phyloP scores from a whole-genome alignment of 83 land plant species.

The Picea engelmannii region DNA sequence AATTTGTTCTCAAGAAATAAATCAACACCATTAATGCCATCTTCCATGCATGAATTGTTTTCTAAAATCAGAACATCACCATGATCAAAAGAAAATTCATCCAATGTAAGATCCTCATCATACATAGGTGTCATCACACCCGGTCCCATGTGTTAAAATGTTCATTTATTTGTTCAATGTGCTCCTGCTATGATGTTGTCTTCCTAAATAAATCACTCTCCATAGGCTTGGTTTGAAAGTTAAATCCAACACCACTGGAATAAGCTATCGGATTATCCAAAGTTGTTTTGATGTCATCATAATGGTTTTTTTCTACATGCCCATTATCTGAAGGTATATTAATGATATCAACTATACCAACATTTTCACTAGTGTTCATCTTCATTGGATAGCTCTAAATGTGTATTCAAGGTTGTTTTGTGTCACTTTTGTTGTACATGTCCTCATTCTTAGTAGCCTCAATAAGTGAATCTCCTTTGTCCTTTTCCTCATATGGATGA shows the following conservation, averaged over 20 bases:
- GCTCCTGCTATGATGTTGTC: neutral
- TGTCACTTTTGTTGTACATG: neutral
- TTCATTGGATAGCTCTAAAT: neutral
- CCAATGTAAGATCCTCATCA: neutral
- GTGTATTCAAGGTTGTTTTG: no score
- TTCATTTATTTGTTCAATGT: neutral
- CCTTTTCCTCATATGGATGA: no score
- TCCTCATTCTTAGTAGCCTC: neutral
- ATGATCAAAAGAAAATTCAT: neutral
- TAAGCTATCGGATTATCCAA: neutral
- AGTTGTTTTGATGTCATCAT: neutral
- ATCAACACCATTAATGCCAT: neutral
- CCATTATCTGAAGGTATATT: neutral
- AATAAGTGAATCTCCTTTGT: neutral
- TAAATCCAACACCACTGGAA: neutral
- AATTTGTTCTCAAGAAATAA: neutral
- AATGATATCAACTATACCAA: no score
- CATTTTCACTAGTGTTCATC: neutral
- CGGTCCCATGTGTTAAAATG: neutral
- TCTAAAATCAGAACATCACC: neutral
- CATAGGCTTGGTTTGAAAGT: neutral
- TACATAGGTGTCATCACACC: neutral
- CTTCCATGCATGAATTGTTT: neutral
- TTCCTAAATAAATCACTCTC: slow-evolving; percentile 2
- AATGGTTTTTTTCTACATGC: neutral